These are phyloP conservation scores for Wickerhamomyces bovis DNA, from an alignment of 805 yeast species.

Conservation along the genomic window DNA sequence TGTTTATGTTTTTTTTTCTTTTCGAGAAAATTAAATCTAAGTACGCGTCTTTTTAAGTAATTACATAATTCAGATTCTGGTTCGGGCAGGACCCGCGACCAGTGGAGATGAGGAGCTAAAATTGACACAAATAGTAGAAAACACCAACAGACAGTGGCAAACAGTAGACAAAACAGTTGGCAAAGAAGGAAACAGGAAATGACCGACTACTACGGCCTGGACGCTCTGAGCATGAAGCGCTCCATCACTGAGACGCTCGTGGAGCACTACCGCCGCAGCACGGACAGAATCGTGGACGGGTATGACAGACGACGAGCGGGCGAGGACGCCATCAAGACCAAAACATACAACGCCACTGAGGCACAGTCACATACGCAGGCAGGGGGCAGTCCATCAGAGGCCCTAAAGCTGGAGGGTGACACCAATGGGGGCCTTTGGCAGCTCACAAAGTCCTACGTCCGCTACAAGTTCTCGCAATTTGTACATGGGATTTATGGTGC, in stretches of 20 bases:
- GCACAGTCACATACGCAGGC: too few species aligned
- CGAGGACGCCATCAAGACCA: neutral
- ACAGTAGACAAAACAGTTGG: too few species aligned
- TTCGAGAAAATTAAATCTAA: neutral
- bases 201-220: slow-evolving; percentile 12
- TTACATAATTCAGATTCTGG: too few species aligned
- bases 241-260: slow-evolving; percentile 18
- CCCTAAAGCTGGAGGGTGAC: neutral
- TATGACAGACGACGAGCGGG: neutral
- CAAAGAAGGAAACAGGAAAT: neutral
- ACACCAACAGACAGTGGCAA: too few species aligned
- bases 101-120: too few species aligned
- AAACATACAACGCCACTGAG: neutral
- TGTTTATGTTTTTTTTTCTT: too few species aligned
- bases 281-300: slow-evolving; percentile 7
- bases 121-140: neutral
- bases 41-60: neutral
- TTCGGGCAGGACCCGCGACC: too few species aligned
- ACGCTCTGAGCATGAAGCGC: slow-evolving; percentile 2
- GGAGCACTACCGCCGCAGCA: slow-evolving; percentile 10
- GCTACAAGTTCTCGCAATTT: neutral
- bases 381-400: too few species aligned
- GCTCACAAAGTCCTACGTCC: slow-evolving; percentile 4
- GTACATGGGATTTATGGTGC: slow-evolving; percentile 5
- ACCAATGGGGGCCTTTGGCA: slow-evolving; percentile 3